Evolutionary conservation across 352 stramenopile species (phyloP).

Genomic region (Achlya hypogyna): DNA sequence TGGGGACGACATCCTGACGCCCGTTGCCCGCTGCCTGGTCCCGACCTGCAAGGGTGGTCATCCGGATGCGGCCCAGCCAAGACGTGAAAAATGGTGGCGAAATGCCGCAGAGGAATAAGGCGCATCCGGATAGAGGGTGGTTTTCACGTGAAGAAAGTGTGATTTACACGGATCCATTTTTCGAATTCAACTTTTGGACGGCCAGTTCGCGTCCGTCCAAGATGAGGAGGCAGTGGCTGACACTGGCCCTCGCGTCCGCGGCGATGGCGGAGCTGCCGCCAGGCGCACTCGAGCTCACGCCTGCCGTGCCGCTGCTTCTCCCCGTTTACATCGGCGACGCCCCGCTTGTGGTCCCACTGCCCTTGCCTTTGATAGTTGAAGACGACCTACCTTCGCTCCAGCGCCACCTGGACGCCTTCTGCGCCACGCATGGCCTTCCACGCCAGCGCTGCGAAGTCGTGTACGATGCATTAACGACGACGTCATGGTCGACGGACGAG

Average conservation of each 20-base stretch:
- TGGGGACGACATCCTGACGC: too few species aligned
- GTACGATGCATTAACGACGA: background rate
- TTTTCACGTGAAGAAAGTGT: background rate
- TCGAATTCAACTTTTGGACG: background rate
- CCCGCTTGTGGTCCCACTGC: constrained; percentile 5
- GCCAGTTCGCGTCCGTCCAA: background rate
- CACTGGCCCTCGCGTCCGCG: background rate
- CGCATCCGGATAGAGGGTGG: background rate
- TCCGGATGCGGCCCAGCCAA: too few species aligned
- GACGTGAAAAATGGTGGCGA: background rate
- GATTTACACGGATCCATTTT: background rate
- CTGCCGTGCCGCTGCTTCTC: background rate
- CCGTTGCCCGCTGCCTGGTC: too few species aligned
- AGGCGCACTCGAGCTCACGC: background rate
- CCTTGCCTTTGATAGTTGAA: background rate
- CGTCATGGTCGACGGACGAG: background rate
- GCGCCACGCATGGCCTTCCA: background rate
- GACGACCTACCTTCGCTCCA: background rate
- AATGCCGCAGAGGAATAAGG: background rate
- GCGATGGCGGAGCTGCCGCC: background rate
- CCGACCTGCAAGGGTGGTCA: too few species aligned
- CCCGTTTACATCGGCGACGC: constrained; percentile 9
- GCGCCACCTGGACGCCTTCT: background rate
- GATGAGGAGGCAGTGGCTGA: background rate
- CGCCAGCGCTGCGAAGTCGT: background rate